phyloP scores from a whole-genome alignment of 2,329 filamentous ascomycete species.

The Venturia aucupariae region DNA sequence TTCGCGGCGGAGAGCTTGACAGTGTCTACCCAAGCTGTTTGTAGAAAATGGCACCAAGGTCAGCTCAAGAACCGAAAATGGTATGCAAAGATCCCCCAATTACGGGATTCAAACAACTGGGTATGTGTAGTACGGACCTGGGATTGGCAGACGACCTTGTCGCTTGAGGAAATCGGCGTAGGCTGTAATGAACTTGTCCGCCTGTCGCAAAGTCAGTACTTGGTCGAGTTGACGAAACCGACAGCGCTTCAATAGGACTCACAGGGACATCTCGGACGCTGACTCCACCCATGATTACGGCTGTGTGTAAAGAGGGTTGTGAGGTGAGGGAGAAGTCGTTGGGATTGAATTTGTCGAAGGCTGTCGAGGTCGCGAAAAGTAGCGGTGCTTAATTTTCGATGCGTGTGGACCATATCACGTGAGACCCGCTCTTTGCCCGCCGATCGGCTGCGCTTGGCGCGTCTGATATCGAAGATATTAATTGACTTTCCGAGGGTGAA shows the following conservation, averaged over 20 bases:
- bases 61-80: constrained; percentile 13
- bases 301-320: constrained; percentile 25
- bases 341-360: not conserved
- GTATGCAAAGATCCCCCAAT: constrained; percentile 36
- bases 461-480: not conserved
- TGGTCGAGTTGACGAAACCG: constrained; percentile 4
- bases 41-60: constrained; percentile 15
- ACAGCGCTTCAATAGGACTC: constrained; percentile 34
- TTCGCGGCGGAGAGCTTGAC: constrained; percentile 85
- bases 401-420: not conserved
- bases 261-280: constrained; percentile 80
- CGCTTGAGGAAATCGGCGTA: constrained; percentile 89
- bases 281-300: constrained; percentile 72
- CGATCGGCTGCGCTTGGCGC: not conserved
- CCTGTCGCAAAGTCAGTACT: constrained; percentile 37
- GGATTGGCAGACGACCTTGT: constrained; percentile 85
- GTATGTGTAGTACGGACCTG: constrained; percentile 52
- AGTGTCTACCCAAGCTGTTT: constrained; percentile 94
- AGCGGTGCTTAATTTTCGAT: not conserved
- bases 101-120: constrained; percentile 43
- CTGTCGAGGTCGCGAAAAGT: not conserved
- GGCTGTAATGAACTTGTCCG: constrained; percentile 80
- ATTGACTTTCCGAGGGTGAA: not conserved
- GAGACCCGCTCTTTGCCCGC: not conserved
- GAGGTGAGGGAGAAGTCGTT: not conserved